Percentiles rank a stretch among this genome's conserved stretches.
phyloP scores from a whole-genome alignment of 768 basidiomycete species.

The Kwoniella newhampshirensis region DNA sequence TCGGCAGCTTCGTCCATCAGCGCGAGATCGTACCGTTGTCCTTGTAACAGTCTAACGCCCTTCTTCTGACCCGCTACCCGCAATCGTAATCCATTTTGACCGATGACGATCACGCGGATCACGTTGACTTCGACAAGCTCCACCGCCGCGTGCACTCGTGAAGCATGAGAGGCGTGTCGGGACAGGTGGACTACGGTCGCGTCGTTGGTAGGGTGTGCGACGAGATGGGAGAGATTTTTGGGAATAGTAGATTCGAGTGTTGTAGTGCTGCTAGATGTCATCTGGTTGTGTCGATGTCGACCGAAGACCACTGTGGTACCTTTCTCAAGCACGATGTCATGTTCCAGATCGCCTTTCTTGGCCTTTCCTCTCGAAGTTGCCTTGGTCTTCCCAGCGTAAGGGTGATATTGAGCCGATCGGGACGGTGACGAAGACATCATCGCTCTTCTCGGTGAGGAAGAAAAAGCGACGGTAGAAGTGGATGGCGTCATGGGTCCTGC shows the following conservation, averaged over 20 bases:
- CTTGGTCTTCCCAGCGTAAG: background rate
- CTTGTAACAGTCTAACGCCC: constrained; percentile 23
- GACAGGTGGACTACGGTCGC: constrained; percentile 29
- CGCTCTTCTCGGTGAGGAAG: constrained; percentile 34
- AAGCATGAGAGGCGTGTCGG: constrained; percentile 39
- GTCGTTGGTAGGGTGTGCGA: constrained; percentile 5
- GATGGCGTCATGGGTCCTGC: constrained; percentile 34
- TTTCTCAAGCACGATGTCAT: constrained; percentile 1
- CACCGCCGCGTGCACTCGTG: constrained; percentile 39
- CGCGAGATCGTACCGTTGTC: constrained; percentile 25
- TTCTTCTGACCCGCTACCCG: constrained; percentile 11
- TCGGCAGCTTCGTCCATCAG: constrained; percentile 13
- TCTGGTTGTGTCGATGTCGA: constrained; percentile 28
- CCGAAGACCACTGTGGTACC: constrained; percentile 38
- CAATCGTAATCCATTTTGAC: constrained; percentile 44
- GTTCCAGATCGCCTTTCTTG: constrained; percentile 3
- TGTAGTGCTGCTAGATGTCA: constrained; percentile 1
- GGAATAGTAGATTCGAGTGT: constrained; percentile 7
- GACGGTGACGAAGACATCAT: constrained; percentile 26
- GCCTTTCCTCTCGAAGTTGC: too few relatives aligned
- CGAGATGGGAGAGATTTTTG: constrained; percentile 8
- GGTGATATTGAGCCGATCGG: background rate
- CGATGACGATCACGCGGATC: constrained; percentile 34
- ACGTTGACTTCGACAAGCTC: constrained; percentile 23
- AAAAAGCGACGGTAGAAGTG: constrained; percentile 43